These are phyloP conservation scores for Kwoniella dejecticola DNA, from an alignment of 768 basidiomycete genomes.

Conservation along the genomic window DNA sequence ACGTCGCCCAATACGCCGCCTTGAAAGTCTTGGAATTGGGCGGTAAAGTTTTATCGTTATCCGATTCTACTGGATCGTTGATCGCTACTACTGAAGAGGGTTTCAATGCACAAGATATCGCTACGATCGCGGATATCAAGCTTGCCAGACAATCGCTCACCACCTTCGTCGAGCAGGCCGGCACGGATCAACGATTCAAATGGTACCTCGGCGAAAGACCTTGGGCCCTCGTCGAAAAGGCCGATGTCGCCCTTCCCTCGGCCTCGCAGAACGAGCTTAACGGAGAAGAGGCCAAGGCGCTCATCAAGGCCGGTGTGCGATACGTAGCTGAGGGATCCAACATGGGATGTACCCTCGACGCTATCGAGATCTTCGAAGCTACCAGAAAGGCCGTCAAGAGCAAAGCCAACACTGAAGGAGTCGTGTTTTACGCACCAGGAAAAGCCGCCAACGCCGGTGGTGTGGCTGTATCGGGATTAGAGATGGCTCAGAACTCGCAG, in stretches of 20 bases:
- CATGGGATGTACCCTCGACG: slow-evolving; percentile 75
- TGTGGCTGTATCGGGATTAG: slow-evolving; percentile 75
- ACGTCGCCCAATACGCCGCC: slow-evolving; percentile 74
- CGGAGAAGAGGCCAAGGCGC: slow-evolving; percentile 68
- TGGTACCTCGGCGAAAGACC: slow-evolving; percentile 62
- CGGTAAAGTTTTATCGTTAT: slow-evolving; percentile 69
- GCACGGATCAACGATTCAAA: slow-evolving; percentile 57
- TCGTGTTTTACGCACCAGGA: slow-evolving; percentile 73
- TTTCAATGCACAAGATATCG: slow-evolving; percentile 64
- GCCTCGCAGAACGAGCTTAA: slow-evolving; percentile 60
- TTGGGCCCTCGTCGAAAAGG: slow-evolving; percentile 67
- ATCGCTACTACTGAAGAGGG: slow-evolving; percentile 62
- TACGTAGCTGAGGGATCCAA: slow-evolving; percentile 77
- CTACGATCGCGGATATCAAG: slow-evolving; percentile 55
- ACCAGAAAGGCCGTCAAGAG: slow-evolving; percentile 59
- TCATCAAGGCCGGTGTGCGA: slow-evolving; percentile 68
- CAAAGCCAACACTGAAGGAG: slow-evolving; percentile 55
- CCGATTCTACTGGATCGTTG: slow-evolving; percentile 73
- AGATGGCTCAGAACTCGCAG: slow-evolving; percentile 75
- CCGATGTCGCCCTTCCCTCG: slow-evolving; percentile 70
- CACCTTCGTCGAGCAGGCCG: slow-evolving; percentile 26
- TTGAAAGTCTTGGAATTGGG: slow-evolving; percentile 77
- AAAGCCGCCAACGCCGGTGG: slow-evolving; percentile 71
- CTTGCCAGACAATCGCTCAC: slow-evolving; percentile 52
- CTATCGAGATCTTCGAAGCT: slow-evolving; percentile 70